These are phyloP conservation scores for Nothopassalora personata DNA, from an alignment of 2,329 filamentous ascomycete genomes.

Conservation along the genomic window DNA sequence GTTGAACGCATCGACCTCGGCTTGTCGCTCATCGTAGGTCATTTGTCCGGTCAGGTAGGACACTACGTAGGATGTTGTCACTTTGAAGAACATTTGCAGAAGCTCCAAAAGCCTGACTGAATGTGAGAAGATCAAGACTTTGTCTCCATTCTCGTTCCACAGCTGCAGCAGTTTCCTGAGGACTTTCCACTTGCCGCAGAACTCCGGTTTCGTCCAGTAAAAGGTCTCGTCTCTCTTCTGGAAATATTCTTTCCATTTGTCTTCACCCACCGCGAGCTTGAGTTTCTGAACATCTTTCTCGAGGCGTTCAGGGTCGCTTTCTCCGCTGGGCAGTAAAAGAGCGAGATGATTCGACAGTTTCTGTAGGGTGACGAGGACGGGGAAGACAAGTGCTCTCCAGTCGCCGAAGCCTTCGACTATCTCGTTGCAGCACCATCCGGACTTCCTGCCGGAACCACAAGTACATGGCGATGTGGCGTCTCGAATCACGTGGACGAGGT, in stretches of 20 bases:
- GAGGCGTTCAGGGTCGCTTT: constrained; percentile 66
- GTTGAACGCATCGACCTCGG: constrained; percentile 86
- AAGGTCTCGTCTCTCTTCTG: constrained; percentile 69
- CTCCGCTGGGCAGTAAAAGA: constrained; percentile 66
- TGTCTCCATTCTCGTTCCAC: constrained; percentile 86
- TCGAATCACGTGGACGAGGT: constrained; percentile 64
- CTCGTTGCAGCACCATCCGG: constrained; percentile 75
- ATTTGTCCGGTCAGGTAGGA: constrained; percentile 86
- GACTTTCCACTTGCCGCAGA: constrained; percentile 96
- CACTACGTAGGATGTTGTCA: constrained; percentile 78
- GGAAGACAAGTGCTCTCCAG: constrained; percentile 79
- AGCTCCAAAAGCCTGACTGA: constrained; percentile 81
- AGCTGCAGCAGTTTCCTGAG: constrained; percentile 79
- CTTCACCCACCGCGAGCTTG: constrained; percentile 65
- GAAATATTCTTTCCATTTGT: constrained; percentile 66
- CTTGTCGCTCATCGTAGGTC: constrained; percentile 72
- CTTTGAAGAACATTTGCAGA: constrained; percentile 76
- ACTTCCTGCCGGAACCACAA: constrained; percentile 63
- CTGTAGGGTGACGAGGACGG: constrained; percentile 72
- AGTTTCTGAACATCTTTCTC: constrained; percentile 71
- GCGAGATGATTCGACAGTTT: constrained; percentile 93
- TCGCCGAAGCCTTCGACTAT: constrained; percentile 55
- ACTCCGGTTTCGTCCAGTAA: constrained; percentile 78
- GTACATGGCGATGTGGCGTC: constrained; percentile 62
- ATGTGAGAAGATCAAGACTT: constrained; percentile 92